Conservation (phyloP, 306 rosid genomes). For the Psophocarpus tetragonolobus region DNA sequence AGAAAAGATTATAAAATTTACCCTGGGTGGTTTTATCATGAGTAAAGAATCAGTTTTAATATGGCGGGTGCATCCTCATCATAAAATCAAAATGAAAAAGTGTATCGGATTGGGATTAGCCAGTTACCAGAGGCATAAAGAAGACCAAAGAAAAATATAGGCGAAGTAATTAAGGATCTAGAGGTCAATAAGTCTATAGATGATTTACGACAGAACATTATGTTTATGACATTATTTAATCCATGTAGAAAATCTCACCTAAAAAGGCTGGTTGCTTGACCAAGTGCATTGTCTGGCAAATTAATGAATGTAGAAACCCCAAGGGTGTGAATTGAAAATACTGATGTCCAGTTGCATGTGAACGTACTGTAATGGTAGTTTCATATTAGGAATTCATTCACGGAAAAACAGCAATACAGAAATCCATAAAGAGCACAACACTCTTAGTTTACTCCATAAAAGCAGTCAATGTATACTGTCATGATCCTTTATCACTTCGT, state of each 20-base stretch:
- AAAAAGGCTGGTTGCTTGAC: background rate
- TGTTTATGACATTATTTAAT: background rate
- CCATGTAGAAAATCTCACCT: background rate
- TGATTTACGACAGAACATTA: background rate
- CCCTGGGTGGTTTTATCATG: background rate
- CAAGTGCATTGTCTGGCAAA: slow-evolving; percentile 15
- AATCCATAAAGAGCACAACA: slow-evolving; percentile 16
- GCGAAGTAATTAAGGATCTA: background rate
- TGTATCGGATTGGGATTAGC: background rate
- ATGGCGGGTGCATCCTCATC: too few relatives aligned
- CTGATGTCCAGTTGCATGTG: background rate
- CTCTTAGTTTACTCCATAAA: slow-evolving; percentile 4
- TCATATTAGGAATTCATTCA: slow-evolving; percentile 9
- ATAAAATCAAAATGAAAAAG: too few relatives aligned
- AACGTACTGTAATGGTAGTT: slow-evolving; percentile 8
- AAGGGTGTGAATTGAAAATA: background rate
- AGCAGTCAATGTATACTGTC: background rate
- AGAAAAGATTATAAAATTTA: background rate
- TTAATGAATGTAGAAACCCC: slow-evolving; percentile 14
- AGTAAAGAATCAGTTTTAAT: background rate
- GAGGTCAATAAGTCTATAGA: background rate
- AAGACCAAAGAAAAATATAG: background rate
- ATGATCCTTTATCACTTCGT: slow-evolving; percentile 24
- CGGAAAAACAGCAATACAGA: slow-evolving; percentile 11
- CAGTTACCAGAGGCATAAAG: background rate